Evolutionary conservation across 2,329 filamentous ascomycete species (phyloP), one percentile per base, ranked within the genome.

Genomic region (Coniochaeta hoffmannii): DNA sequence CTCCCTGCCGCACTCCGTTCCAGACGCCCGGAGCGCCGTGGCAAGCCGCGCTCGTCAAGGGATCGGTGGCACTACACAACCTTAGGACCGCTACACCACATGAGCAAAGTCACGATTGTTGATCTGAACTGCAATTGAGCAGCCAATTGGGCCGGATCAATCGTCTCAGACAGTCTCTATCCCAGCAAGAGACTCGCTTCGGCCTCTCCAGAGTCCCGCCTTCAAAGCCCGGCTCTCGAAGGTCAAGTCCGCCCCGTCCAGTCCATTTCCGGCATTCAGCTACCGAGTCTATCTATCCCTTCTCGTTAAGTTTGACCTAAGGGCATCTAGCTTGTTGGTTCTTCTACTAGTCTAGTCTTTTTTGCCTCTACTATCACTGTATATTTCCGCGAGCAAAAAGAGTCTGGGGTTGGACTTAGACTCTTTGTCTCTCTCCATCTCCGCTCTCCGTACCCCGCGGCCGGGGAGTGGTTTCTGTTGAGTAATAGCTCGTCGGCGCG

Each of bases 401-500:
- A 51, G 31, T 51, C 49, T 51, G 49, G 49, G 49, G 49, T 22
- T 32, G 12, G 41, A 14, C n/a, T n/a, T n/a, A n/a, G n/a, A n/a
- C n/a, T n/a, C n/a, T n/a, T n/a, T n/a, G n/a, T n/a, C n/a, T n/a
- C n/a, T n/a, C n/a, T 26, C 24, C 24, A n/a, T 51, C 41, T 46
- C 36, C 41, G 22, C 41, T n/a, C 19, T 51, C 26, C 28, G 3
- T 5, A 19, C 49, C 49, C 49, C 49, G 49, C 49, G 22, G 31
- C 22, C 15, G 32, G 28, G 8, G n/a, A n/a, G n/a, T n/a, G 12
- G 30, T 31, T 51, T 31, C 24, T 51, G 15, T 51, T 32, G 28
- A 51, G 49, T 51, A 51, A 51, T 51, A 51, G 49, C 49, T 51
- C 49, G 28, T 19, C 8, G 36, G 19, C 36, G 36, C 36, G 36